Evolutionary conservation across 2,329 filamentous ascomycete genomes (phyloP), one percentile per base, ranked within the genome.

Genomic region (Ilyonectria sp.): DNA sequence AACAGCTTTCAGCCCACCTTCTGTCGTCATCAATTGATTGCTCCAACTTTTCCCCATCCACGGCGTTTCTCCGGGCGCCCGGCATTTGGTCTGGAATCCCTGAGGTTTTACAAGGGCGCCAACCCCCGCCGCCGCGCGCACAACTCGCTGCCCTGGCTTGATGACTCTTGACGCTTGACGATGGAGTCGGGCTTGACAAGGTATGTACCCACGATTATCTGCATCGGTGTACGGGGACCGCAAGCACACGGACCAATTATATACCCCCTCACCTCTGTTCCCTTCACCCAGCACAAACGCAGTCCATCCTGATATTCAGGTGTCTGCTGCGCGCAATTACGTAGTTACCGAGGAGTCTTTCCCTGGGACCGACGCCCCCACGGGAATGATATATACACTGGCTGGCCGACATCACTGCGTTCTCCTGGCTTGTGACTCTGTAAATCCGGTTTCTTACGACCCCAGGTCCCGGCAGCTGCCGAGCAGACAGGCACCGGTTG

Each of bases 51-150:
- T 21, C 37, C 23, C 40, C 17, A 21, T 40, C 46, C 40, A 59
- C 73, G 70, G 72, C 61, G 58, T 70, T 67, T 73, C 72, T 73
- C 72, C 72, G 69, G 69, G 56, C 56, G 67, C 58, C 71, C 73
- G 70, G 55, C 46, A n/a, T 44, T 46, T 40, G 21, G 13, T 19
- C 50, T 62, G 37, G 54, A 40, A 56, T 68, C 59, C 47, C 33
- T 61, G 60, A 60, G 61, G 60, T 55, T 62, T 71, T 44, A 55
- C 26, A 58, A 59, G 62, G 43, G 50, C 65, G 46, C 63, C 58
- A 63, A 31, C 47, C 17, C 46, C 54, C 33, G 37, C 49, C 26
- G 35, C 49, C 19, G 35, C 52, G 23, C 33, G 43, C 61, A 57
- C 37, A 13, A 26, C 49, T 19, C 31, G 29, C 10, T 35, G n/a